Evolutionary conservation across 768 basidiomycete genomes (phyloP).

Genomic region (Trametes maxima): DNA sequence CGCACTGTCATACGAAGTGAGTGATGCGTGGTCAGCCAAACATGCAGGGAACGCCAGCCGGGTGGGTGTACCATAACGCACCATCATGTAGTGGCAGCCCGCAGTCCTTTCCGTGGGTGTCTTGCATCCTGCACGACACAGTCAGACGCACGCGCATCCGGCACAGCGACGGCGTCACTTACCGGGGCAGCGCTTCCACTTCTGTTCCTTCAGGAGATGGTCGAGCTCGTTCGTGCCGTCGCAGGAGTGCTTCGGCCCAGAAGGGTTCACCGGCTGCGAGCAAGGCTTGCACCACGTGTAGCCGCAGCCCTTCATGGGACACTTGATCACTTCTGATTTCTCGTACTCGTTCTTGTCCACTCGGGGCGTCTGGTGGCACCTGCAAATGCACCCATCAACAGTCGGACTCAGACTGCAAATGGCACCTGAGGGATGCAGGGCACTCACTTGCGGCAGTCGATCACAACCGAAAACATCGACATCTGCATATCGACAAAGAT

Average conservation of each 20-base stretch:
- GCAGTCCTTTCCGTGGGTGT: slow-evolving; percentile 37
- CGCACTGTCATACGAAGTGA: slow-evolving; percentile 28
- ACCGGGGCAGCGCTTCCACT: slow-evolving; percentile 71
- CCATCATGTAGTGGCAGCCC: slow-evolving; percentile 42
- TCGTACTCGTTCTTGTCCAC: slow-evolving; percentile 54
- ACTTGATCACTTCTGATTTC: slow-evolving; percentile 44
- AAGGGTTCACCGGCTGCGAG: slow-evolving; percentile 41
- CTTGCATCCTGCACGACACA: slow-evolving; percentile 38
- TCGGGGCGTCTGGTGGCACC: slow-evolving; percentile 51
- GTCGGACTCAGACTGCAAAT: neutral
- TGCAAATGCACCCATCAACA: slow-evolving; percentile 25
- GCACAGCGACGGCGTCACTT: slow-evolving; percentile 13
- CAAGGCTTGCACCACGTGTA: slow-evolving; percentile 66
- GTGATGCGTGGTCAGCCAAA: neutral
- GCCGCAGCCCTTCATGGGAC: slow-evolving; percentile 50
- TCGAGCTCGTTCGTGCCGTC: slow-evolving; percentile 59
- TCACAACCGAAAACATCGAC: slow-evolving; percentile 42
- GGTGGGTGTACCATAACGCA: slow-evolving; percentile 13
- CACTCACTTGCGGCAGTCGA: slow-evolving; percentile 54
- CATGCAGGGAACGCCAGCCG: too few species aligned
- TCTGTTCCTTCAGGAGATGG: slow-evolving; percentile 49
- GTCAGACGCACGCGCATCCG: neutral
- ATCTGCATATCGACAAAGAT: slow-evolving; percentile 52
- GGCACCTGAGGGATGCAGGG: neutral
- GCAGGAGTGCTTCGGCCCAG: slow-evolving; percentile 54